phyloP scores from a whole-genome alignment of 108 stramenopile species.

The Nitzschia sp. region DNA sequence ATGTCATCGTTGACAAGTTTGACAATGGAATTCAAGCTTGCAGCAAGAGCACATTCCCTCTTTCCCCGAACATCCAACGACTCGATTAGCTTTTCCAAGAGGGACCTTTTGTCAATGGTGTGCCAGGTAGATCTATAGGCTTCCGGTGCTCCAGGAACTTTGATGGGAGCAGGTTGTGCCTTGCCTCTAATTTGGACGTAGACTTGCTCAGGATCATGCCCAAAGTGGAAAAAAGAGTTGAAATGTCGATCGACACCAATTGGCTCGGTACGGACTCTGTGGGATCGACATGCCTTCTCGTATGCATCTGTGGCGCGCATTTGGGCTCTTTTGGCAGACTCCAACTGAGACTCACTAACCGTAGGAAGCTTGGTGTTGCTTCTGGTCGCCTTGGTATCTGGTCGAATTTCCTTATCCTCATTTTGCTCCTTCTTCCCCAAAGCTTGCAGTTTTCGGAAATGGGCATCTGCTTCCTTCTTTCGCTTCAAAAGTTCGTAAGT shows the following conservation, averaged over 20 bases:
- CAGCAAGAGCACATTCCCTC: slow-evolving; percentile 63
- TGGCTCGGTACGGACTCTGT: slow-evolving; percentile 68
- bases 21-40: slow-evolving; percentile 41
- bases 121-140: slow-evolving; percentile 65
- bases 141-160: slow-evolving; percentile 38
- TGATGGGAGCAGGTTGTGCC: slow-evolving; percentile 34
- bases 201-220: slow-evolving; percentile 62
- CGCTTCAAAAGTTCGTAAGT: slow-evolving; percentile 62
- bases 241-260: slow-evolving; percentile 72
- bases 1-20: slow-evolving; percentile 66
- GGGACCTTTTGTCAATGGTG: slow-evolving; percentile 63
- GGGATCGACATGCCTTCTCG: slow-evolving; percentile 61
- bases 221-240: slow-evolving; percentile 70
- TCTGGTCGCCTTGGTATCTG: slow-evolving; percentile 26
- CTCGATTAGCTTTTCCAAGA: slow-evolving; percentile 59
- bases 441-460: slow-evolving; percentile 57
- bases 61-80: slow-evolving; percentile 73
- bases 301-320: slow-evolving; percentile 69
- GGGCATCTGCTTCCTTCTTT: slow-evolving; percentile 62
- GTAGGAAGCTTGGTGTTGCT: slow-evolving; percentile 47
- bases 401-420: slow-evolving; percentile 26
- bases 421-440: slow-evolving; percentile 22
- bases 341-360: slow-evolving; percentile 34
- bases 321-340: slow-evolving; percentile 50
- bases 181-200: slow-evolving; percentile 61